Evolutionary conservation across 1,284 basidiomycete genomes (phyloP).

Genomic region (Moesziomyces antarcticus): DNA sequence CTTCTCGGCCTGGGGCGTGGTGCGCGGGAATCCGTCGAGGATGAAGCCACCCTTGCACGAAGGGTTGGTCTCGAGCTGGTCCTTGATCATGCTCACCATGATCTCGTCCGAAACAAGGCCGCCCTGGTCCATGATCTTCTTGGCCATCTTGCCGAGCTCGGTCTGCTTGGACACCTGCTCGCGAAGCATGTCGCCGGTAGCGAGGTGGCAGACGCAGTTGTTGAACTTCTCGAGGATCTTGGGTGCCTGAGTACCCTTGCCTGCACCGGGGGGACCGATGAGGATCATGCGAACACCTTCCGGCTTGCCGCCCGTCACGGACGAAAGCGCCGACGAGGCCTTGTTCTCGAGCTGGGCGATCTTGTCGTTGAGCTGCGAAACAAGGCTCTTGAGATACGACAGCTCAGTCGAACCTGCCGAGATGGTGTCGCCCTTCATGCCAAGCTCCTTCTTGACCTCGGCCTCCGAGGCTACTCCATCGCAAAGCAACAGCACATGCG

Average conservation of each 20-base stretch:
- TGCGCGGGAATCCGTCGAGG: slow-evolving; percentile 97
- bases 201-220: slow-evolving; percentile 90
- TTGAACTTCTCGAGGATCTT: slow-evolving; percentile 86
- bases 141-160: slow-evolving; percentile 86
- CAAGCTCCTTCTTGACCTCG: slow-evolving; percentile 43
- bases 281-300: slow-evolving; percentile 79
- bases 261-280: slow-evolving; percentile 94
- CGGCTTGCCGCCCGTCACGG: slow-evolving; percentile 19
- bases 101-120: slow-evolving; percentile 95
- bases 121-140: slow-evolving; percentile 92
- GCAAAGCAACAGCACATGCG: not conserved
- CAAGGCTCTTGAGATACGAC: slow-evolving; percentile 63
- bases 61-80: slow-evolving; percentile 93
- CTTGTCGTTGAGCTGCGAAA: slow-evolving; percentile 65
- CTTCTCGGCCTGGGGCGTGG: slow-evolving; percentile 96
- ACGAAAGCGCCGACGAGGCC: slow-evolving; percentile 30
- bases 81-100: slow-evolving; percentile 96
- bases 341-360: slow-evolving; percentile 55
- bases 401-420: slow-evolving; percentile 50
- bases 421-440: slow-evolving; percentile 44
- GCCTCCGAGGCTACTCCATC: slow-evolving; percentile 18
- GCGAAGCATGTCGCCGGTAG: slow-evolving; percentile 97
- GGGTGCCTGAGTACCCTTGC: slow-evolving; percentile 99
- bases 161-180: slow-evolving; percentile 92
- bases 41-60: slow-evolving; percentile 96